Evolutionary conservation across 306 rosid species (phyloP).

Genomic region (Dalbergia cultrata): DNA sequence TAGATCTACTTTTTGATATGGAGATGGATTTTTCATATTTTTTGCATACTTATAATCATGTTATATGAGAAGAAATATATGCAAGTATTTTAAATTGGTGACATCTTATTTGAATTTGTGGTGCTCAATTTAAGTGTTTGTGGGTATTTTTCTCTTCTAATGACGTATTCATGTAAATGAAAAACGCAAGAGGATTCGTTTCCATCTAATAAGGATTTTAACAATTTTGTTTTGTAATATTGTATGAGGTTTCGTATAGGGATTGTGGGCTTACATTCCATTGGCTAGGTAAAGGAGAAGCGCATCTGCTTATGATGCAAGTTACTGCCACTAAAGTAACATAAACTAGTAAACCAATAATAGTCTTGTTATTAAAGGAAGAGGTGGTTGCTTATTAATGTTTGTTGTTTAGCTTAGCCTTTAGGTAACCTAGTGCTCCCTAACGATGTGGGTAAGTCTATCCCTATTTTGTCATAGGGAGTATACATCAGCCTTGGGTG

Average conservation of each 20-base stretch:
- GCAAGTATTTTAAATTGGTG: too few species aligned
- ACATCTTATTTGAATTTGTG: too few species aligned
- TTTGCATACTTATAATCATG: too few species aligned
- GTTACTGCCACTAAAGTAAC: neutral
- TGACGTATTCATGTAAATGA: too few species aligned
- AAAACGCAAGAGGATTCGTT: too few species aligned
- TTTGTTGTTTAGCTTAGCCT: neutral
- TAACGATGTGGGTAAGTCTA: too few species aligned
- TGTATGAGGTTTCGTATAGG: neutral
- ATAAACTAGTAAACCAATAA: neutral
- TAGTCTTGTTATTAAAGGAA: neutral
- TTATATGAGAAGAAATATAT: too few species aligned
- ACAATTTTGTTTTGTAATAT: neutral
- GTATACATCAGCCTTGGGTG: neutral
- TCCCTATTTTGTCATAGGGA: neutral
- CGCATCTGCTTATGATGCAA: neutral
- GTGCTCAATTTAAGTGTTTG: too few species aligned
- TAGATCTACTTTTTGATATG: neutral
- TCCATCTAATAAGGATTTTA: too few species aligned
- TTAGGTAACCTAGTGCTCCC: neutral
- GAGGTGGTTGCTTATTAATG: neutral
- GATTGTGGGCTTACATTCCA: too few species aligned
- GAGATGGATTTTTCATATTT: too few species aligned
- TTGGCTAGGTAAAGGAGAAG: neutral
- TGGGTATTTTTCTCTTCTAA: too few species aligned